Base-by-base conservation (phyloP, 768 basidiomycete species). In the Boletus fagicola region DNA sequence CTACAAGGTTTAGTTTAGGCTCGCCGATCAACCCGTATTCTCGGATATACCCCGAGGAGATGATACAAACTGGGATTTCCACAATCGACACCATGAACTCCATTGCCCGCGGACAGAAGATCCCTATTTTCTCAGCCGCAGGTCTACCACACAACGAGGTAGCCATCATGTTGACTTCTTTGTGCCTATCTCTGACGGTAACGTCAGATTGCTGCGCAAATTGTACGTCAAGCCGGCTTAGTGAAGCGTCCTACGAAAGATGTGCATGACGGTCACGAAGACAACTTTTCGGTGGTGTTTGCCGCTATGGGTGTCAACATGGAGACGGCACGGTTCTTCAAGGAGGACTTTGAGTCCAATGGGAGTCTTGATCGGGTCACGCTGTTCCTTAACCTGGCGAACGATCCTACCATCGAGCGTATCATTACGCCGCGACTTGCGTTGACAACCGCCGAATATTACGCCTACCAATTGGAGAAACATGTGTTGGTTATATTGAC, bases 281-380 rank as follows among this genome's bases (percentile, higher is more conserved):
- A 99, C 78, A 99, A 99, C 76, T 99, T 99, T 83, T 96, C 94
- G 48, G 95, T 99, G 68, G 97, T 98, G 48, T 99, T 98, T 72
- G 97, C 95, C 55, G 97, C 97, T 40, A 98, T 99, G 97, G 97
- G 97, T 83, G 97, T 96, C 58, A 99, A 99, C 79, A 97, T 97
- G 94, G 97, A 99, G 75, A 98, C 97, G 7, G 97, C 97, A 48
- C 87, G 96, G 52, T 99, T 97, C 82, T 99, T 99, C 90, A 95
- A 96, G 75, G 92, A 95, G 72, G 97, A 99, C 78, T 98, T 98
- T 72, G 95, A 98, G 75, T 96, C 97, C 68, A 98, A 97, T 71
- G 97, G 97, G 53, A 91, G 88, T 80, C 82, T 98, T 60, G 94
- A 98, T 76, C 90, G 97, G 65, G 94, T 97, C 53, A 98, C 97